A percentile compares a stretch with the other conserved stretches of the same genome.
Evolutionary conservation across 106 monocot species (phyloP).

Genomic region (Platanthera zijinensis): DNA sequence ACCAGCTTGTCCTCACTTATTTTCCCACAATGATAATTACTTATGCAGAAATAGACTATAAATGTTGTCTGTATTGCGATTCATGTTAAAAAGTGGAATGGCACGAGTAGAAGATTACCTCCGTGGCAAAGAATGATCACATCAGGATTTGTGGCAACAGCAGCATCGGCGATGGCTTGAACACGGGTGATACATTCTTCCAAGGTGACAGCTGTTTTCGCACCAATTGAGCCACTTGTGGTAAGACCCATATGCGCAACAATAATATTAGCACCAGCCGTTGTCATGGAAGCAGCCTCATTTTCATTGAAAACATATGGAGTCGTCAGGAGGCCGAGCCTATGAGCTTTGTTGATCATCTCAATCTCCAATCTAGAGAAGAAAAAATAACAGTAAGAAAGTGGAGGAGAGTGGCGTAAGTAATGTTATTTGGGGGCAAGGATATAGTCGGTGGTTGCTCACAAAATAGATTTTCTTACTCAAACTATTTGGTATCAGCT

Average conservation of each 20-base stretch:
- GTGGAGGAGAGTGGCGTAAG: too few species aligned
- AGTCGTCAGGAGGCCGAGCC: conserved; percentile 76
- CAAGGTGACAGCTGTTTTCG: conserved; percentile 65
- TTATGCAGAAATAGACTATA: not conserved
- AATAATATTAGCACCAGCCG: conserved; percentile 79
- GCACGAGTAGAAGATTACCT: conserved; percentile 34
- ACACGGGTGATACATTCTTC: conserved; percentile 62
- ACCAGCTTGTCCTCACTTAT: not conserved
- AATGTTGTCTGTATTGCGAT: not conserved
- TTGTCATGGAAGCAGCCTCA: conserved; percentile 75
- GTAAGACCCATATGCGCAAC: conserved; percentile 98
- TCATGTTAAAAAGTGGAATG: not conserved
- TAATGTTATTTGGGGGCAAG: too few species aligned
- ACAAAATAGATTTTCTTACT: too few species aligned
- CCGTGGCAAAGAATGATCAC: conserved; percentile 92
- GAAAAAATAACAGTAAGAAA: not conserved
- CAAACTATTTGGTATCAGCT: too few species aligned
- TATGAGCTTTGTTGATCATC: conserved; percentile 88
- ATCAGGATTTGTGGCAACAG: conserved; percentile 49
- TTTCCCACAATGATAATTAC: not conserved
- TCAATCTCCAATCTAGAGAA: conserved; percentile 81
- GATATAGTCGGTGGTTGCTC: too few species aligned
- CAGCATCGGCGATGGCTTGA: conserved; percentile 95
- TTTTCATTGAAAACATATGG: conserved; percentile 81
- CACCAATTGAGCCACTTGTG: conserved; percentile 79